Base-by-base conservation (phyloP, 2,329 filamentous ascomycete species). In the Calcarisporium arbuscula region DNA sequence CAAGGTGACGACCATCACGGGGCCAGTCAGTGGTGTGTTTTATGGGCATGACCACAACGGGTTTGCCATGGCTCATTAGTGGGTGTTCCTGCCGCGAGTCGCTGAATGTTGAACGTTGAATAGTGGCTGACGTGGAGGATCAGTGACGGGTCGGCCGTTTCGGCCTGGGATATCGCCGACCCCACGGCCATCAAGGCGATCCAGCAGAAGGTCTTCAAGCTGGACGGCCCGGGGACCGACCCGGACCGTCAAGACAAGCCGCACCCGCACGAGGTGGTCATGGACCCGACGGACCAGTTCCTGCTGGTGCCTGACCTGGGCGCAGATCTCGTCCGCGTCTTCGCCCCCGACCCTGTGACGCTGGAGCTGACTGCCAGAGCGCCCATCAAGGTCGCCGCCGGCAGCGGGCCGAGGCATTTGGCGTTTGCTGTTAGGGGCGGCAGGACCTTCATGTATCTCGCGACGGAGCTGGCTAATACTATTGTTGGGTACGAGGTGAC, bases 301-400 rank as follows among this genome's bases (percentile, higher is more conserved):
- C 47, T 84, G 19, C 49, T 84, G 8, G 68, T 77, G 8, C 79
- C 80, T 2, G 82, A 85, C 46, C 65, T 88, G 5, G 77, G 81
- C 26, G 67, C 72, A 37, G 82, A 85, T 46, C 48, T 75, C 6
- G 55, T 85, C 30, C 76, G 73, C 42, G 57, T 62, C 37, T 85
- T 74, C 52, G 50, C 59, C 35, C 65, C 81, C 47, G 36, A 36
- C 32, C 32, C 32, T 8, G 57, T 74, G 43, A 65, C 66, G 29
- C 50, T 58, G 6, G 63, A 68, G 20, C 58, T 74, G 7, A 49
- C 49, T 14, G 48, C 58, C 16, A 45, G 59, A 15, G 43, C 52
- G 6, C 62, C 71, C 7, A 55, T 74, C 22, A 43, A 57, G 22
- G 53, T 68, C 34, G 42, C 61, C 21, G 45, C 68, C 3, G 80